phyloP scores from a whole-genome alignment of 2,329 filamentous ascomycete species.

The Periconia sp. region DNA sequence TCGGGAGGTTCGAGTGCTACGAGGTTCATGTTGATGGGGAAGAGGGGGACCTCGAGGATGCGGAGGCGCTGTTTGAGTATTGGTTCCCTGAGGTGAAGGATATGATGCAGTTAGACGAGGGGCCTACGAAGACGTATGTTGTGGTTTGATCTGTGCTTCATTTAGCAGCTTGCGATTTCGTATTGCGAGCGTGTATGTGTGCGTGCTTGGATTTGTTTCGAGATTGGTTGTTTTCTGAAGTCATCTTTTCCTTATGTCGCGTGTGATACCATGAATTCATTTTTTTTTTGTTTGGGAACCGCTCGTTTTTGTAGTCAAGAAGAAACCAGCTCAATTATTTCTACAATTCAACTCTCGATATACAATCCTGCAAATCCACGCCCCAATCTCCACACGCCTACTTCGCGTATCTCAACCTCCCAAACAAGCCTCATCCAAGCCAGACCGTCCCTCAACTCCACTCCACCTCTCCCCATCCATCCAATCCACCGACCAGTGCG shows the following conservation, averaged over 20 bases:
- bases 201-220: not conserved
- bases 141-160: constrained; percentile 19
- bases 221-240: not conserved
- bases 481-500: too few relatives aligned
- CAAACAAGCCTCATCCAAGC: not conserved
- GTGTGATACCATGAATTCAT: not conserved
- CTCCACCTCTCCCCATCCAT: too few relatives aligned
- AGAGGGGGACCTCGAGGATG: constrained; percentile 37
- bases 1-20: constrained; percentile 41
- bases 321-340: not conserved
- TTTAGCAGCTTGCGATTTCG: not conserved
- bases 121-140: constrained; percentile 31
- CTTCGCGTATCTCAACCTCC: not conserved
- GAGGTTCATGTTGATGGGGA: constrained; percentile 30
- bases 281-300: not conserved
- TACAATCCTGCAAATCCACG: too few relatives aligned
- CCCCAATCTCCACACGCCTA: too few relatives aligned
- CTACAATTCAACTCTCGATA: not conserved
- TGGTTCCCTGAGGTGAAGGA: constrained; percentile 42
- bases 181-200: not conserved
- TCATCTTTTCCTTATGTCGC: not conserved
- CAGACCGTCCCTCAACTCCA: not conserved
- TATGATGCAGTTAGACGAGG: constrained; percentile 38
- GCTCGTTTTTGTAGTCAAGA: not conserved
- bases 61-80: constrained; percentile 35